Evolutionary conservation across 139 green algal genomes (phyloP).

Genomic region (Chlamydomonas applanata): DNA sequence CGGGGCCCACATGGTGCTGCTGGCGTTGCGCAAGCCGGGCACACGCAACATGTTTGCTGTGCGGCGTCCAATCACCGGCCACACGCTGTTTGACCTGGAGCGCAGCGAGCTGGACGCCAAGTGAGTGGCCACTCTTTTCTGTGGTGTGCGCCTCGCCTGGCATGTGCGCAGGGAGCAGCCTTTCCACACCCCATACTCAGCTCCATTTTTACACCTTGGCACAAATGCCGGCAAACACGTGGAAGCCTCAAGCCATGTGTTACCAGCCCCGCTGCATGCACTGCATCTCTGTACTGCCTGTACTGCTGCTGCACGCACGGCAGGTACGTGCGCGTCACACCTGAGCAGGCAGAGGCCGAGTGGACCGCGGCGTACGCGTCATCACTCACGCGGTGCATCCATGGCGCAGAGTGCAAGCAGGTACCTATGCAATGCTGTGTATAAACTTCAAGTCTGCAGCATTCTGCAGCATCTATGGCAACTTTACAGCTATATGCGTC

Average conservation of each 20-base stretch:
- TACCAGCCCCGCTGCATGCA: no score
- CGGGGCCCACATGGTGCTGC: constrained; percentile 45
- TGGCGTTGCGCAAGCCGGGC: constrained; percentile 62
- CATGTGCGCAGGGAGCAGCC: no score
- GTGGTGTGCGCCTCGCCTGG: not conserved
- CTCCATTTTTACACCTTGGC: no score
- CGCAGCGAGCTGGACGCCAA: constrained; percentile 62
- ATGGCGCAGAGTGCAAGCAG: constrained; percentile 61
- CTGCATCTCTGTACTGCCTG: no score
- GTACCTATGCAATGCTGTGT: constrained; percentile 53
- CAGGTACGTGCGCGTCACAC: not conserved
- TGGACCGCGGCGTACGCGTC: constrained; percentile 59
- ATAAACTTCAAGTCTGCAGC: no score
- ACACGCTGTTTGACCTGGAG: constrained; percentile 80
- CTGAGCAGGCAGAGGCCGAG: constrained; percentile 55
- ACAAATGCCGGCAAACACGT: no score
- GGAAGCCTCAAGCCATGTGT: no score
- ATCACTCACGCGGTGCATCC: constrained; percentile 60
- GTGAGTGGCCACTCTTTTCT: constrained; percentile 37
- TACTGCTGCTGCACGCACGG: no score
- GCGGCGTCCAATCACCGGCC: constrained; percentile 66
- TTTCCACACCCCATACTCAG: no score
- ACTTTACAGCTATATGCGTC: no score
- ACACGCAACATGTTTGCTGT: constrained; percentile 53
- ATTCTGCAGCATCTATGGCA: no score